Evolutionary conservation across 768 basidiomycete genomes (phyloP).

Genomic region (Fistulinella prunicolor): DNA sequence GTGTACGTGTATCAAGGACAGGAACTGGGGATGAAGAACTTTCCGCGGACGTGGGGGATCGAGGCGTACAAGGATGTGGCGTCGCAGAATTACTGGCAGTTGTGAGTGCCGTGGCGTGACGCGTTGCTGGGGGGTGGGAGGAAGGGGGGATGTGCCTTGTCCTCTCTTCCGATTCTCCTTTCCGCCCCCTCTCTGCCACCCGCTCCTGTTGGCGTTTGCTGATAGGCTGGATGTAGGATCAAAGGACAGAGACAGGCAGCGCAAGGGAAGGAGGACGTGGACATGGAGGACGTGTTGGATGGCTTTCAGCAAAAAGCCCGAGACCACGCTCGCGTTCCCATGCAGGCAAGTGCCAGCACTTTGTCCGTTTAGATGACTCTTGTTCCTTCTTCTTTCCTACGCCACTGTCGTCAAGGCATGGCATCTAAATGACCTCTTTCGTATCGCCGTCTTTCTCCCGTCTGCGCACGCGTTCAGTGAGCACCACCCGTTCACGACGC

Average conservation of each 20-base stretch:
- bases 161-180: neutral
- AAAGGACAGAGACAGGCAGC: conserved; percentile 35
- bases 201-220: neutral
- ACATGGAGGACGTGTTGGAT: conserved; percentile 61
- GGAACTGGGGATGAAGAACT: conserved; percentile 67
- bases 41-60: conserved; percentile 59
- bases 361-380: neutral
- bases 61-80: conserved; percentile 75
- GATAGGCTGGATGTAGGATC: conserved; percentile 29
- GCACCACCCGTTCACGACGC: too few relatives aligned
- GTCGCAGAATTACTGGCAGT: conserved; percentile 54
- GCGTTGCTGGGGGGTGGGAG: too few relatives aligned
- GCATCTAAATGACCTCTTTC: too few relatives aligned
- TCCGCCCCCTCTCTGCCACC: neutral
- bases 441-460: too few relatives aligned
- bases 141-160: too few relatives aligned
- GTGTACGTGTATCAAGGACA: conserved; percentile 74
- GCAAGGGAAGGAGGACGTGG: conserved; percentile 39
- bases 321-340: conserved; percentile 68
- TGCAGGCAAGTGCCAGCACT: conserved; percentile 47
- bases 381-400: neutral
- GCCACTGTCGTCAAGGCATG: too few relatives aligned
- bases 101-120: conserved; percentile 34
- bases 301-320: conserved; percentile 60
- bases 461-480: too few relatives aligned